Evolutionary conservation across 345 rosid species (phyloP), one percentile per base, ranked within the genome.

Genomic region (Iberis pinnata): DNA sequence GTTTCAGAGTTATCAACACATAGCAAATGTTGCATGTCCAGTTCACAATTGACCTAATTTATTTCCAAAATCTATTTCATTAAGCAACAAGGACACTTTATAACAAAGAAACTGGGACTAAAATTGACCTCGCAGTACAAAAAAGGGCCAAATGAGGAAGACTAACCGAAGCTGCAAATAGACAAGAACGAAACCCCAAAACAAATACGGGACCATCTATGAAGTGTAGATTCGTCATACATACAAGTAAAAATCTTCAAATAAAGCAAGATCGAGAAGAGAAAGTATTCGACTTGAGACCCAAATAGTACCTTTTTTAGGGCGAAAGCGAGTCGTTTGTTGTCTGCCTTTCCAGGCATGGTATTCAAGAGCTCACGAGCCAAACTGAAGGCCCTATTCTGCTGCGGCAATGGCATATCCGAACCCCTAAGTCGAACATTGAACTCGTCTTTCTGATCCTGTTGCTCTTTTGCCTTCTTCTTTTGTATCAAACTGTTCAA

Each of bases 321-420:
- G 15, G 96, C 79, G 43, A 83, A 84, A 26, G 98, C 98, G 11
- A 92, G 80, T 56, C 89, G 78, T 73, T 87, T 92, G 67, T 88
- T 88, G 66, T 88, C 96, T 29, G 87, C 76, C 41, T 92, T 92
- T 12, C 77, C 76, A 70, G 85, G 76, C 70, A 73, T 82, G 60
- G 89, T 71, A 68, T 88, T 88, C 57, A 92, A 88, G 45, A 61
- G 79, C 26, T 88, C 78, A 63, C 96, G 88, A 7, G 98, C 83
- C 60, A 78, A 80, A 61, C 58, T 62, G 56, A 92, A 83, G 33
- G 98, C 98, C 43, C 65, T 65, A 58, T 71, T 78, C 70, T 88
- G 98, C 54, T 81, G 48, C 58, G 77, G 51, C 5, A 75, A 46
- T 19, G 98, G 80, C 95, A 92, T 92, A 52, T 92, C 95, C 3